phyloP scores from a whole-genome alignment of 495 filamentous ascomycete species.

The Daldinia concentrica region DNA sequence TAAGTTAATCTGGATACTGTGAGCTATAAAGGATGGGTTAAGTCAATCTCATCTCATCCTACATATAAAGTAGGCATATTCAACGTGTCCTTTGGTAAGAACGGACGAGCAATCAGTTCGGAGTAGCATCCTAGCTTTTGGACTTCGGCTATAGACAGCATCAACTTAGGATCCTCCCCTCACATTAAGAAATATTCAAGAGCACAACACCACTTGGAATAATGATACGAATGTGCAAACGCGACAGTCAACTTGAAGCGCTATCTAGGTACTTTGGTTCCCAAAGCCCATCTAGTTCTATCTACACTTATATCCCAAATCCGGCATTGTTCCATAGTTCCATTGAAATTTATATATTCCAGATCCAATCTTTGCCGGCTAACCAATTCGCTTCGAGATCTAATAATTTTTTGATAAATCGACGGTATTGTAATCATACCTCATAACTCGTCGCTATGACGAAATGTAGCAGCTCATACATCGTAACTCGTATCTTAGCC shows the following conservation, averaged over 20 bases:
- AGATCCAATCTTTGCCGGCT: not conserved
- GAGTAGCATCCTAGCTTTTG: not conserved
- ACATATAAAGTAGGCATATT: not conserved
- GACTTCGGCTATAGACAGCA: not conserved
- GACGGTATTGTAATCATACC: not conserved
- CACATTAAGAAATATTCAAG: not conserved
- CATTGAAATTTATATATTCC: not conserved
- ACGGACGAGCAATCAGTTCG: not conserved
- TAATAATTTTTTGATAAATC: not conserved
- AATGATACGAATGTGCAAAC: not conserved
- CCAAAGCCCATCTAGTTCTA: not conserved
- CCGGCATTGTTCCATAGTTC: not conserved
- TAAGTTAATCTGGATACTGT: slow-evolving; percentile 64
- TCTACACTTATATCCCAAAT: not conserved
- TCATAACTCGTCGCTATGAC: too few relatives aligned
- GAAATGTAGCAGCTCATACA: too few relatives aligned
- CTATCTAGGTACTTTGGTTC: not conserved
- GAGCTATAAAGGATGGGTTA: not conserved
- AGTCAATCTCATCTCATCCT: not conserved
- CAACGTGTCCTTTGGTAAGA: not conserved
- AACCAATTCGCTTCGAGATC: not conserved
- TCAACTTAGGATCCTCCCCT: not conserved
- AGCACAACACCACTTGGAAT: not conserved
- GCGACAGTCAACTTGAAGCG: not conserved
- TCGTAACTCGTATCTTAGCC: too few relatives aligned